Conservation (phyloP, 805 yeast species). For the Nakazawaea laoshanensis region DNA sequence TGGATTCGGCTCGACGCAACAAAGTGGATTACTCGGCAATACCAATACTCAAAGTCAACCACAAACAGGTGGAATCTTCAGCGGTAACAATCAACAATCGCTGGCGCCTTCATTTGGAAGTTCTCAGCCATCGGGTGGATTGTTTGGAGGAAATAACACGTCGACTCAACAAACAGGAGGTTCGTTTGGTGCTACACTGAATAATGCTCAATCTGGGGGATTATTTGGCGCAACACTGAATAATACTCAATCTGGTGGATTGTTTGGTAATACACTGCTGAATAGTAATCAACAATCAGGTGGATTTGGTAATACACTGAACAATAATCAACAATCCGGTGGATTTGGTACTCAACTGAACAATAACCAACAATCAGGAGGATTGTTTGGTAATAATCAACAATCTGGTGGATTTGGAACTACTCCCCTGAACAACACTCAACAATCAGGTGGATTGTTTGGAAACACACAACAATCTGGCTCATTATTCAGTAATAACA, state of each 20-base stretch:
- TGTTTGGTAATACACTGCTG: constrained; percentile 12
- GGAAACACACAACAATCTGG: constrained; percentile 15
- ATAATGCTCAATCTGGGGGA: constrained; percentile 5
- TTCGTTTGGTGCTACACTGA: constrained; percentile 9
- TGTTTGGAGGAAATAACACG: constrained; percentile 10
- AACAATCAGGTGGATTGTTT: constrained; percentile 18
- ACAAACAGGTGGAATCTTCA: no score
- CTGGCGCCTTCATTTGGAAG: no score
- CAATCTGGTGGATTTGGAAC: constrained; percentile 7
- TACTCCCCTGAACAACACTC: constrained; percentile 10
- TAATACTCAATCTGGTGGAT: constrained; percentile 9
- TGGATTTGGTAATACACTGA: background rate
- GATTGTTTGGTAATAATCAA: constrained; percentile 18
- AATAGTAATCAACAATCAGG: background rate
- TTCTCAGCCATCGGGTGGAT: constrained; percentile 3
- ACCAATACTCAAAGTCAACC: no score
- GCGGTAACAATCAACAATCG: no score
- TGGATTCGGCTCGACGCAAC: no score
- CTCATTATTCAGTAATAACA: constrained; percentile 15
- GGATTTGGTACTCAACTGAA: constrained; percentile 18
- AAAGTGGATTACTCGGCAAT: no score
- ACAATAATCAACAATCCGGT: constrained; percentile 14
- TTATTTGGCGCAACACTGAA: background rate
- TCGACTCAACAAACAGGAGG: constrained; percentile 9
- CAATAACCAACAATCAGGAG: constrained; percentile 12